Base-by-base conservation (phyloP, 2,329 filamentous ascomycete species). In the Fusarium nygamai region DNA sequence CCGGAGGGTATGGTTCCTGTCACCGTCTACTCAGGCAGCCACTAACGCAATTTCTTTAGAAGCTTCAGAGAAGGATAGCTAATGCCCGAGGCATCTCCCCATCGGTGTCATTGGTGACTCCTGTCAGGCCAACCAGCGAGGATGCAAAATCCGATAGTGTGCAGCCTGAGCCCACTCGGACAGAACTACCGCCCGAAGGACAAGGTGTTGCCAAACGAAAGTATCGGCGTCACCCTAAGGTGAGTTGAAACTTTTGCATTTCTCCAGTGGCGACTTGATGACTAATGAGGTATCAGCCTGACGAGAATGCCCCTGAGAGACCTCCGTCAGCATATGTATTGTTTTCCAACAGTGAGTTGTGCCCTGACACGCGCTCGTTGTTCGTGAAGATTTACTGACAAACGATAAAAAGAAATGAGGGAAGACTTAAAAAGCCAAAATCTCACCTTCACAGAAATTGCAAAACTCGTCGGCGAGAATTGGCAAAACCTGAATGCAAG, bases 241-340 rank as follows among this genome's bases (percentile, higher is more conserved):
- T 92, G 78, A 71, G 84, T 79, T 56, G 64, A 59, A 36, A 44
- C 10, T 27, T 43, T 17, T 61, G 66, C 58, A 22, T 33, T 29
- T 38, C 22, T n/a, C 10, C 10, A 41, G 24, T 50, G 14, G 34
- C 38, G 16, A 46, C 22, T 41, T 39, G 50, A 33, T 34, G 29
- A 53, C 59, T 74, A 51, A 74, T 27, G 34, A 56, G 20, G 19
- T 19, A 33, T 3, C 31, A 94, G 90, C 87, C 93, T 8, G 94
- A 96, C 76, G 92, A 94, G 67, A 91, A 94, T 83, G 93, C 93
- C 1, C 94, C 94, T 4, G 93, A 95, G 78, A 87, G 93, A 31
- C 93, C 94, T 3, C 92, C 93, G 1, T 96, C 93, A 9, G 94
- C 93, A 57, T 96, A 96, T 83, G 94, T 96, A 19, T 88, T 96